These are phyloP conservation scores for Euphorbia celastroides DNA, from an alignment of 441 rosid species.

Conservation along the genomic window DNA sequence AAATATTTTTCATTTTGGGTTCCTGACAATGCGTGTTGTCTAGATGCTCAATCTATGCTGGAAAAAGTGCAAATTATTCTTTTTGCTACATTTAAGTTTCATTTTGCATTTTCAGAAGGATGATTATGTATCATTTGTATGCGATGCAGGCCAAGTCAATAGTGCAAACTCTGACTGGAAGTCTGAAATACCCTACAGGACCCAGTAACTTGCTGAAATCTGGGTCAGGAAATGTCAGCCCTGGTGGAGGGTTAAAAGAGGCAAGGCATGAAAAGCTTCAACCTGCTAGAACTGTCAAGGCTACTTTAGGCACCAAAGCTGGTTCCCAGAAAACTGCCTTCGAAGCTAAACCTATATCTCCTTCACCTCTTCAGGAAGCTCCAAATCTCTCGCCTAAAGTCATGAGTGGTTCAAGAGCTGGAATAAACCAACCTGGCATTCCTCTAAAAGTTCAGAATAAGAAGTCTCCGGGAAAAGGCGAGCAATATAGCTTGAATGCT, in stretches of 20 bases:
- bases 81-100: neutral
- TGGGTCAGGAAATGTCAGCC: constrained; percentile 29
- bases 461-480: constrained; percentile 31
- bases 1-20: neutral
- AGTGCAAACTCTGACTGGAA: constrained; percentile 44
- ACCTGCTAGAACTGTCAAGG: constrained; percentile 29
- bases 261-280: constrained; percentile 46
- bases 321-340: constrained; percentile 28
- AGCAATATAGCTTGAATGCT: constrained; percentile 29
- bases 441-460: constrained; percentile 42
- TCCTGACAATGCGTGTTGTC: neutral
- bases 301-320: constrained; percentile 26
- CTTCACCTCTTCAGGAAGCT: constrained; percentile 31
- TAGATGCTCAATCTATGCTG: constrained; percentile 8
- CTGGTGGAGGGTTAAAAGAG: constrained; percentile 34
- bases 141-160: constrained; percentile 50
- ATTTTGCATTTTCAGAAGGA: constrained; percentile 6
- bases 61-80: constrained; percentile 5
- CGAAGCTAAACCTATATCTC: constrained; percentile 26
- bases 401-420: constrained; percentile 34
- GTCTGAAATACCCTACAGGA: constrained; percentile 30
- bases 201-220: constrained; percentile 33
- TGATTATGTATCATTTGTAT: constrained; percentile 5
- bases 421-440: constrained; percentile 27
- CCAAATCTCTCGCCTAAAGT: constrained; percentile 32